These are phyloP conservation scores for Eucalyptus curtisii DNA, from an alignment of 345 rosid species.

Conservation along the genomic window DNA sequence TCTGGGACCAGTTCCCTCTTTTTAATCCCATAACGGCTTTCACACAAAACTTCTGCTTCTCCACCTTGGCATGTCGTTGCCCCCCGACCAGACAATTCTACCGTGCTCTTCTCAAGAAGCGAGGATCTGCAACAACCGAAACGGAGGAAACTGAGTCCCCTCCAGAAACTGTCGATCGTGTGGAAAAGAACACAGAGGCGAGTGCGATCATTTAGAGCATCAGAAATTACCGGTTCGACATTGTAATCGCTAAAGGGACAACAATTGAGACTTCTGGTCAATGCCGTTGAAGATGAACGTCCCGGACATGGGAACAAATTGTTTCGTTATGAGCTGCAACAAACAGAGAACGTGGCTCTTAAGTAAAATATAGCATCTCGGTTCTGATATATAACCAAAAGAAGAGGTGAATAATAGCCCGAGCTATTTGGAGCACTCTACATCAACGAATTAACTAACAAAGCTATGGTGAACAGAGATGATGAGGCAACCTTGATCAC, in stretches of 20 bases:
- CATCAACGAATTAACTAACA: not conserved
- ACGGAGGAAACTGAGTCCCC: not conserved
- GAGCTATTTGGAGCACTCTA: not conserved
- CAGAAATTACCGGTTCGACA: not conserved
- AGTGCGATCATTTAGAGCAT: not conserved
- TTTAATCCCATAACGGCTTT: not conserved
- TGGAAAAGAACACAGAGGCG: not conserved
- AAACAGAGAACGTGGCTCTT: not conserved
- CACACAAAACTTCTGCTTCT: not conserved
- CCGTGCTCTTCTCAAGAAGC: not conserved
- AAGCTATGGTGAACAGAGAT: not conserved
- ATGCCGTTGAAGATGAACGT: slow-evolving; percentile 88
- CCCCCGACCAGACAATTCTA: not conserved
- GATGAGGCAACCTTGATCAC: slow-evolving; percentile 59
- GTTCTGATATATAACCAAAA: not conserved
- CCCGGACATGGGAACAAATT: slow-evolving; percentile 85
- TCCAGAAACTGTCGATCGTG: not conserved
- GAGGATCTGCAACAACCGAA: slow-evolving; percentile 2
- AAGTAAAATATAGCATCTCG: not conserved
- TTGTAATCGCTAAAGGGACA: slow-evolving; percentile 20
- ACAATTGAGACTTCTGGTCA: slow-evolving; percentile 84
- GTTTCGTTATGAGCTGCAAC: slow-evolving; percentile 77
- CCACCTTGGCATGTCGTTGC: not conserved
- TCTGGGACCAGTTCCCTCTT: not conserved
- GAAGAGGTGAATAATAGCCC: not conserved